These are phyloP conservation scores for Scheffersomyces lignosus DNA, from an alignment of 805 yeast genomes.

Conservation along the genomic window DNA sequence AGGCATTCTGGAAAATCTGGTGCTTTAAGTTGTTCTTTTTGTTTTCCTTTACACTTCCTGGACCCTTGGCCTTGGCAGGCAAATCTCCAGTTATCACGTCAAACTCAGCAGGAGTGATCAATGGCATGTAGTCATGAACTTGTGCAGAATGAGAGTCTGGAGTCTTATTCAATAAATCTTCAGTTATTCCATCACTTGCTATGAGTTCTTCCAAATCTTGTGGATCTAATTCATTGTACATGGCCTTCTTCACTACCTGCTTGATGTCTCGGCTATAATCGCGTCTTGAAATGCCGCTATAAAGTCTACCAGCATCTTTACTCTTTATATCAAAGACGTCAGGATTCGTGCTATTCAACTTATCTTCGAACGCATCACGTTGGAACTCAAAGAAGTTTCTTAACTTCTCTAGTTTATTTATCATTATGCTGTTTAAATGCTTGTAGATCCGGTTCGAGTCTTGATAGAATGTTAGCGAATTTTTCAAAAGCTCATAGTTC, in stretches of 20 bases:
- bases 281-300: slow-evolving; percentile 9
- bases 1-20: slow-evolving; percentile 39
- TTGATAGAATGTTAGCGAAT: slow-evolving; percentile 32
- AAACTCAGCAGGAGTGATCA: slow-evolving; percentile 37
- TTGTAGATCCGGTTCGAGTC: slow-evolving; percentile 37
- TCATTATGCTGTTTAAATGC: slow-evolving; percentile 25
- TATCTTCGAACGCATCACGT: slow-evolving; percentile 22
- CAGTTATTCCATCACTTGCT: background rate
- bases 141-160: slow-evolving; percentile 1
- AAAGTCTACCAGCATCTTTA: slow-evolving; percentile 29
- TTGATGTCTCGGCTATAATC: slow-evolving; percentile 32
- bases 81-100: slow-evolving; percentile 40
- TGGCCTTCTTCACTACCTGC: slow-evolving; percentile 19
- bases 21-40: slow-evolving; percentile 29
- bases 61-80: slow-evolving; percentile 22
- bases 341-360: slow-evolving; percentile 15
- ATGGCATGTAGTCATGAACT: slow-evolving; percentile 45
- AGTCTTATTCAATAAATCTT: background rate
- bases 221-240: slow-evolving; percentile 6
- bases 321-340: slow-evolving; percentile 18
- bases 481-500: slow-evolving; percentile 33
- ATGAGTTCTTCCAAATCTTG: slow-evolving; percentile 1
- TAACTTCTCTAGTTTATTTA: slow-evolving; percentile 39
- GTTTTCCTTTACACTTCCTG: slow-evolving; percentile 13
- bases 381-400: slow-evolving; percentile 41